Evolutionary conservation across 306 rosid species (phyloP), one percentile per base, ranked within the genome.

Genomic region (Cicer bijugum): DNA sequence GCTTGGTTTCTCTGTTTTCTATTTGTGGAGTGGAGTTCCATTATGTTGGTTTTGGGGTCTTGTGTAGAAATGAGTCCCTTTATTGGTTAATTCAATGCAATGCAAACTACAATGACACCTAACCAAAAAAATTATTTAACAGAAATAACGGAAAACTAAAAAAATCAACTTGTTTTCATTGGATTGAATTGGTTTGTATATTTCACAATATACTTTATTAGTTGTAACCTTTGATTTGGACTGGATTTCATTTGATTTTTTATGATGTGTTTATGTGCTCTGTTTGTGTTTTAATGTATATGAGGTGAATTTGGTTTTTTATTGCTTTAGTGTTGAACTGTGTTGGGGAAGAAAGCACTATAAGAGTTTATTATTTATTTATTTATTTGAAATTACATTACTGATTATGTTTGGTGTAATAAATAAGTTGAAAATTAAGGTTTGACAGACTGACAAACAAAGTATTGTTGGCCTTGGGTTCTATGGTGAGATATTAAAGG

Each of bases 1-100:
- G 40, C 42, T 33, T 4, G 5, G 67, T n/a, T 61, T 87, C 89
- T 8, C 35, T 66, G 3, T 20, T 20, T 51, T 51, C 6, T 15
- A 52, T 15, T 17, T 58, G 16, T 12, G 16, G 42, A 57, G 15
- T 28, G 15, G 64, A 58, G 14, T 28, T 67, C 44, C 43, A 46
- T 46, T 78, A 10, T 8, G 9, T 62, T 43, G 12, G n/a, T 17
- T 64, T 75, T 51, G 38, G n/a, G 51, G 7, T 46, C 6, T 28
- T 46, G 52, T 43, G 16, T 53, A 56, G 53, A 71, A 56, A 12
- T 56, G 76, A 5, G 42, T 12, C n/a, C 19, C 6, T 60, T 28
- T 28, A 3, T 28, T 28, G 35, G 35, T 28, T 28, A 28, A 4
- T 28, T 28, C 35, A 28, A 28, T 28, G 35, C 35, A 28, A 28